Conservation (phyloP, 225 moss, liverwort and hornwort genomes). For the Physcomitrium patens region DNA sequence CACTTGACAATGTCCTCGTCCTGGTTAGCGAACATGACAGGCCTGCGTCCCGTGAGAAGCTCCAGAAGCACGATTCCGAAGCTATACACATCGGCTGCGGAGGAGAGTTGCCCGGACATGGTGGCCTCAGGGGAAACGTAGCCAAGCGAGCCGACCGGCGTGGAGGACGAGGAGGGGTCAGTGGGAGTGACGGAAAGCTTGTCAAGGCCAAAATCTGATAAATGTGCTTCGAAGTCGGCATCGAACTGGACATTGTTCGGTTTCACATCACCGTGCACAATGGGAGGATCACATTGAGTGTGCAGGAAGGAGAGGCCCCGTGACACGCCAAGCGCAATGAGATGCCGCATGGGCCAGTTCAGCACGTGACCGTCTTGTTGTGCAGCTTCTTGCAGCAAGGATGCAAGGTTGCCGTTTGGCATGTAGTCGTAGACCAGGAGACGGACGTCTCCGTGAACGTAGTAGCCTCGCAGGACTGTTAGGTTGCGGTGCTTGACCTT, state of each 20-base stretch:
- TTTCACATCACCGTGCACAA: slow-evolving; percentile 69
- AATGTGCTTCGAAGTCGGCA: slow-evolving; percentile 61
- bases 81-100: slow-evolving; percentile 92
- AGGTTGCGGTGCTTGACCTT: slow-evolving; percentile 91
- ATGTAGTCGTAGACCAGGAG: slow-evolving; percentile 93
- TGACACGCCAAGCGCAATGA: slow-evolving; percentile 58
- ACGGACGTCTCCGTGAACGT: slow-evolving; percentile 78
- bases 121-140: slow-evolving; percentile 89
- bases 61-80: slow-evolving; percentile 95
- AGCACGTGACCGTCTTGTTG: slow-evolving; percentile 60
- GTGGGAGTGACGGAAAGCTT: slow-evolving; percentile 62
- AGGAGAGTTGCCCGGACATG: slow-evolving; percentile 76
- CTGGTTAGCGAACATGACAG: slow-evolving; percentile 79
- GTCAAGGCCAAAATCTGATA: slow-evolving; percentile 68
- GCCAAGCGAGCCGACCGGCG: slow-evolving; percentile 77
- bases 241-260: slow-evolving; percentile 75
- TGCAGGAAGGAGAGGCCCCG: slow-evolving; percentile 64
- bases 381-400: slow-evolving; percentile 65
- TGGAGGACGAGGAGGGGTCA: slow-evolving; percentile 72
- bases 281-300: slow-evolving; percentile 62
- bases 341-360: slow-evolving; percentile 65
- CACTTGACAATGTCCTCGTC: slow-evolving; percentile 96
- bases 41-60: slow-evolving; percentile 80
- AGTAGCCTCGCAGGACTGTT: slow-evolving; percentile 78
- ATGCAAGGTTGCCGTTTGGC: slow-evolving; percentile 91